Evolutionary conservation across 768 basidiomycete genomes (phyloP).

Genomic region (Mycena indigotica): DNA sequence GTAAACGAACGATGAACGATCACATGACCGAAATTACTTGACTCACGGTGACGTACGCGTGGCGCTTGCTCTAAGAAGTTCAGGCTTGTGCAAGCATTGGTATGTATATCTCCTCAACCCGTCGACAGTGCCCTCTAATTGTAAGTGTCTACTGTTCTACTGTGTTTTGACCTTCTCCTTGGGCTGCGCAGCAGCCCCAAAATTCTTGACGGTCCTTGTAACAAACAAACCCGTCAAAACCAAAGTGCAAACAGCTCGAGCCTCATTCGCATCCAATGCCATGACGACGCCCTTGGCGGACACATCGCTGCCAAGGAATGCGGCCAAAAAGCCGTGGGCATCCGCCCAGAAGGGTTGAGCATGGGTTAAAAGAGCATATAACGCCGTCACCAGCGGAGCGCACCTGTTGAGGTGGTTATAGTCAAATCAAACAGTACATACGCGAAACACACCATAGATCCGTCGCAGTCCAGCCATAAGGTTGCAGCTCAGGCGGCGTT

Average conservation of each 20-base stretch:
- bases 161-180: constrained; percentile 23
- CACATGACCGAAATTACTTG: background rate
- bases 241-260: constrained; percentile 71
- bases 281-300: constrained; percentile 36
- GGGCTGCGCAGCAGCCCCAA: constrained; percentile 31
- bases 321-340: constrained; percentile 49
- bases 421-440: too few species aligned
- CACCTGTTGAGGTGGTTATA: too few species aligned
- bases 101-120: too few species aligned
- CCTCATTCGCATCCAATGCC: constrained; percentile 62
- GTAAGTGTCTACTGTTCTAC: constrained; percentile 4
- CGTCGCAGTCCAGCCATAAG: constrained; percentile 83
- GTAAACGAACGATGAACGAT: background rate
- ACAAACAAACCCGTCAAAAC: constrained; percentile 64
- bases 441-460: constrained; percentile 93
- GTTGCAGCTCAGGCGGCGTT: constrained; percentile 78
- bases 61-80: too few species aligned
- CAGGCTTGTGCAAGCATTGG: too few species aligned
- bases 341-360: constrained; percentile 85
- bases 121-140: too few species aligned
- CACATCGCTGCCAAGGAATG: constrained; percentile 49
- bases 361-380: constrained; percentile 84
- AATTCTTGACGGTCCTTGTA: constrained; percentile 67
- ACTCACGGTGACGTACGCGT: background rate
- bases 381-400: constrained; percentile 72